Percentiles rank a stretch among this genome's conserved stretches.
These are phyloP conservation scores for Alternaria rosae DNA, from an alignment of 2,329 filamentous ascomycete species.

Conservation along the genomic window DNA sequence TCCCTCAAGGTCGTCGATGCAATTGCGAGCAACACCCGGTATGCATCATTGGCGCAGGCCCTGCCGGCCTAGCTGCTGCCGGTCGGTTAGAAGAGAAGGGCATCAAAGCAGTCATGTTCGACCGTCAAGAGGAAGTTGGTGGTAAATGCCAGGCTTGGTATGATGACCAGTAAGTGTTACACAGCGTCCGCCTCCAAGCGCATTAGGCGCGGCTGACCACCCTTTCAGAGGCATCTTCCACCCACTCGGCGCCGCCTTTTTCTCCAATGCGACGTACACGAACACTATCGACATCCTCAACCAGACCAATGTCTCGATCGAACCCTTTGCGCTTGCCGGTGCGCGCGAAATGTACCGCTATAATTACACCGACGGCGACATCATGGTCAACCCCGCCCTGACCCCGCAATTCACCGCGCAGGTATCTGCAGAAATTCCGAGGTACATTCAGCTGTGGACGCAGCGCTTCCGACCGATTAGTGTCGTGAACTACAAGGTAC, in stretches of 20 bases:
- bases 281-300: constrained; percentile 48
- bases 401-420: constrained; percentile 33
- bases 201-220: constrained; percentile 43
- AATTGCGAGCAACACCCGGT: constrained; percentile 39
- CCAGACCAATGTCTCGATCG: constrained; percentile 40
- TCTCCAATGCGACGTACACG: constrained; percentile 47
- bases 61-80: constrained; percentile 46
- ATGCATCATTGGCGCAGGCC: constrained; percentile 50
- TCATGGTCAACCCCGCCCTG: constrained; percentile 29
- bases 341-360: constrained; percentile 43
- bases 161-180: constrained; percentile 47
- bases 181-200: constrained; percentile 24
- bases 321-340: constrained; percentile 44
- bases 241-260: constrained; percentile 50
- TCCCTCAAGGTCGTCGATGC: constrained; percentile 24
- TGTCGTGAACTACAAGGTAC: constrained; percentile 46
- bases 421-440: constrained; percentile 42
- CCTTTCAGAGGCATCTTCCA: constrained; percentile 48
- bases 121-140: constrained; percentile 45
- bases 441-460: constrained; percentile 45
- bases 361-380: constrained; percentile 44
- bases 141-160: constrained; percentile 51
- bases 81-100: constrained; percentile 44
- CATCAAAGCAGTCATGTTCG: constrained; percentile 47
- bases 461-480: constrained; percentile 43